Evolutionary conservation across 2,329 filamentous ascomycete species (phyloP).

Genomic region (Pestalotiopsis sp.): DNA sequence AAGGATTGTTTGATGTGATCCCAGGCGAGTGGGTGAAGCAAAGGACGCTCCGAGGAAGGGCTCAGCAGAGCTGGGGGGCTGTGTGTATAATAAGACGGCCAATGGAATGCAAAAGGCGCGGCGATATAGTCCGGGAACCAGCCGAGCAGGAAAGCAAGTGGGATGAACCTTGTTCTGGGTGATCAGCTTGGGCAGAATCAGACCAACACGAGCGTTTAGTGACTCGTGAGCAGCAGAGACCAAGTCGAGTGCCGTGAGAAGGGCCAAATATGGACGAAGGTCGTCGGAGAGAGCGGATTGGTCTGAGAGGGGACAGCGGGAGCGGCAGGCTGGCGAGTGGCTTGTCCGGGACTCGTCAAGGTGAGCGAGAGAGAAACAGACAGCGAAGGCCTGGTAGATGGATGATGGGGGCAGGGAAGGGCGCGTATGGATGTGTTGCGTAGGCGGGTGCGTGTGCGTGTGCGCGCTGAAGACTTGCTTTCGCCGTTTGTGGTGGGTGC

Average conservation of each 20-base stretch:
- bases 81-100: background rate
- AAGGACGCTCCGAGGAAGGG: slow-evolving; percentile 12
- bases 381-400: background rate
- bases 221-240: background rate
- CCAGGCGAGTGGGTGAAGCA: slow-evolving; percentile 23
- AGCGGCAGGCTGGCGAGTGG: slow-evolving; percentile 12
- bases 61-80: slow-evolving; percentile 2
- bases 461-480: slow-evolving; percentile 10
- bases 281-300: background rate
- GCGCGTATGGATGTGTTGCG: background rate
- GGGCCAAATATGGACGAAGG: background rate
- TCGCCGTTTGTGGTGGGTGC: background rate
- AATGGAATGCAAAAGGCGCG: background rate
- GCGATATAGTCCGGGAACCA: slow-evolving; percentile 10
- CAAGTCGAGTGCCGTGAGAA: background rate
- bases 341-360: background rate
- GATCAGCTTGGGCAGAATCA: background rate
- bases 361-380: background rate
- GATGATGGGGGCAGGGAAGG: background rate
- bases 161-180: background rate
- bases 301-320: slow-evolving; percentile 9
- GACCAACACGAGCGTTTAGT: background rate
- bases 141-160: slow-evolving; percentile 5
- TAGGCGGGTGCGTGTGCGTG: background rate
- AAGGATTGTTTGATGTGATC: slow-evolving; percentile 23